These are phyloP conservation scores for Debaryomyces tyrocola DNA, from an alignment of 805 yeast genomes.

Conservation along the genomic window DNA sequence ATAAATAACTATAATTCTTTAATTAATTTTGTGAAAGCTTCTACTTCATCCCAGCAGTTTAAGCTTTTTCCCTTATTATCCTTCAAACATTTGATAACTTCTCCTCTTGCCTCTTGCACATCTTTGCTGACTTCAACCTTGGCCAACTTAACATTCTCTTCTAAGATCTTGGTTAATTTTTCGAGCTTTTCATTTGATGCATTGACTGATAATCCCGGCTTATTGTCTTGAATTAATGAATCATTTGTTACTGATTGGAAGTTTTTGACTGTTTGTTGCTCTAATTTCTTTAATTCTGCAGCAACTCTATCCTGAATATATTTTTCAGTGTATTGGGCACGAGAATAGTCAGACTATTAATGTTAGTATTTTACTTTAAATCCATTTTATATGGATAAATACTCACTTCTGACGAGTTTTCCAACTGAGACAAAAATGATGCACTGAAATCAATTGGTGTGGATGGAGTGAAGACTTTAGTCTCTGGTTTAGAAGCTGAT, in stretches of 20 bases:
- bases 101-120: slow-evolving; percentile 45
- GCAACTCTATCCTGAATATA: slow-evolving; percentile 66
- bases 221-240: slow-evolving; percentile 37
- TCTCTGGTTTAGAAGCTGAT: slow-evolving; percentile 59
- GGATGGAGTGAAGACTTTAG: slow-evolving; percentile 64
- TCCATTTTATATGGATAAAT: background rate
- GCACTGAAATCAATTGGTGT: slow-evolving; percentile 70
- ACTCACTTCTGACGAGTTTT: slow-evolving; percentile 54
- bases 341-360: slow-evolving; percentile 57
- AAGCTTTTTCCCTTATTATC: slow-evolving; percentile 64
- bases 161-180: slow-evolving; percentile 32
- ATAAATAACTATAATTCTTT: slow-evolving; percentile 36
- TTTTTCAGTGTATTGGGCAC: slow-evolving; percentile 67
- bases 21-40: slow-evolving; percentile 62
- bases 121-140: slow-evolving; percentile 36
- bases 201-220: slow-evolving; percentile 26
- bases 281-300: slow-evolving; percentile 54
- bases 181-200: slow-evolving; percentile 42
- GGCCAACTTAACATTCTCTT: slow-evolving; percentile 34
- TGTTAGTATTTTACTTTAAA: slow-evolving; percentile 3
- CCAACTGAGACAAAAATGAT: slow-evolving; percentile 62
- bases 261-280: slow-evolving; percentile 48
- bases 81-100: slow-evolving; percentile 60
- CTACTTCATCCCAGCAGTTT: slow-evolving; percentile 82
- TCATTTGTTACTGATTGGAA: slow-evolving; percentile 52